Base-by-base conservation (phyloP, 257 asterid species). In the Cynanchum wilfordii region DNA sequence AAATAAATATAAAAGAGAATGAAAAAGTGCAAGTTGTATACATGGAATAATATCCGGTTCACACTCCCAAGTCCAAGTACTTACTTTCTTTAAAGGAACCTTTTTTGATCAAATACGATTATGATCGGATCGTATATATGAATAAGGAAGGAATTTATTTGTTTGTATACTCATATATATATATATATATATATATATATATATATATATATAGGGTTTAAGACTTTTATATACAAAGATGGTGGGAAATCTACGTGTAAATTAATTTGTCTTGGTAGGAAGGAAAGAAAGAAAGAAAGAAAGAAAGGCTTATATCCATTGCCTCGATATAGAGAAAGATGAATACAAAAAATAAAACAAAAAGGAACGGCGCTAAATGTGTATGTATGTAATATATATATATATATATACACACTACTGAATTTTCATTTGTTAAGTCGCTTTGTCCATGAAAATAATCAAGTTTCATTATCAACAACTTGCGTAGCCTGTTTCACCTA, bases 241-340 rank as follows among this genome's bases (percentile, higher is more conserved):
- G 4, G 55, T 68, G 74, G 70, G 19, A 45, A n/a, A 68, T 68
- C 70, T 58, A 75, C 74, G 70, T 75, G 74, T 59, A 62, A 33
- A 33, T 33, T 33, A 33, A 6, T 38, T 75, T 75, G 70, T 58
- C 62, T 10, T 47, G 2, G 70, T 59, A 45, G 79, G 79, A 69
- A 68, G 33, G 79, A 74, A 47, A 69, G 79, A 62, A 59, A 49
- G 15, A 33, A 33, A 49, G 15, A 33, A 33, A 29, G 79, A 74
- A 47, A 75, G 79, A 62, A 59, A 59, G 9, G 71, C 75, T 50
- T 51, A 30, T 69, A 76, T 60, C 75, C 75, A 69, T 76, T 75
- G 65, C 66, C 75, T 49, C 71, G 3, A 12, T 29, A 13, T 17
- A 7, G 60, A 68, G 64, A 60, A 73, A 73, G 76, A 60, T 13